phyloP scores from a whole-genome alignment of 1,284 basidiomycete genomes.

The Ganoderma boninense region DNA sequence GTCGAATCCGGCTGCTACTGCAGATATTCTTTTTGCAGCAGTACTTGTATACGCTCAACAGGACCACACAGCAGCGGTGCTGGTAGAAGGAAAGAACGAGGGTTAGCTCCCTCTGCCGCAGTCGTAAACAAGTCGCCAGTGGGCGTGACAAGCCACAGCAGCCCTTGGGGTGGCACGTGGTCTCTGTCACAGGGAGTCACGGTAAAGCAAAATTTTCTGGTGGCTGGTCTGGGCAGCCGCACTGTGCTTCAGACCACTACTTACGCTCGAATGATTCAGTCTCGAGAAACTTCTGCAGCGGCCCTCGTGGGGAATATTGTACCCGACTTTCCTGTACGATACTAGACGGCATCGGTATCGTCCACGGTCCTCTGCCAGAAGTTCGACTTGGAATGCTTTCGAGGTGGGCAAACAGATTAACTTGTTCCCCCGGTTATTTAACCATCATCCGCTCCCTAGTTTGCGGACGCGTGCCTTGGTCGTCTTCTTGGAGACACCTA shows the following conservation, averaged over 20 bases:
- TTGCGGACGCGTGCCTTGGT: neutral
- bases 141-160: neutral
- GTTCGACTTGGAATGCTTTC: neutral
- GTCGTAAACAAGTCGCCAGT: neutral
- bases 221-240: neutral
- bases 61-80: neutral
- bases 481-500: neutral
- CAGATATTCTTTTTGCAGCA: neutral
- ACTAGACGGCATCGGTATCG: neutral
- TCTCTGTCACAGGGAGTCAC: neutral
- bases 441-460: constrained; percentile 2
- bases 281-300: neutral
- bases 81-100: neutral
- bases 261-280: constrained; percentile 6
- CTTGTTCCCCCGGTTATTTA: constrained; percentile 2
- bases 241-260: neutral
- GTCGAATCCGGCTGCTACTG: neutral
- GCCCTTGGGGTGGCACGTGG: neutral
- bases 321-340: neutral
- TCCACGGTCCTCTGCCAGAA: neutral
- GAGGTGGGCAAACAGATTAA: neutral
- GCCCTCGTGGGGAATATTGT: neutral
- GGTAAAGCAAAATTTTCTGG: neutral
- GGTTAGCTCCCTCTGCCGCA: neutral
- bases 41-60: neutral